A percentile compares a stretch with the other conserved stretches of the same genome.
phyloP scores from a whole-genome alignment of 306 rosid genomes.

The Quercus aquifolioides region DNA sequence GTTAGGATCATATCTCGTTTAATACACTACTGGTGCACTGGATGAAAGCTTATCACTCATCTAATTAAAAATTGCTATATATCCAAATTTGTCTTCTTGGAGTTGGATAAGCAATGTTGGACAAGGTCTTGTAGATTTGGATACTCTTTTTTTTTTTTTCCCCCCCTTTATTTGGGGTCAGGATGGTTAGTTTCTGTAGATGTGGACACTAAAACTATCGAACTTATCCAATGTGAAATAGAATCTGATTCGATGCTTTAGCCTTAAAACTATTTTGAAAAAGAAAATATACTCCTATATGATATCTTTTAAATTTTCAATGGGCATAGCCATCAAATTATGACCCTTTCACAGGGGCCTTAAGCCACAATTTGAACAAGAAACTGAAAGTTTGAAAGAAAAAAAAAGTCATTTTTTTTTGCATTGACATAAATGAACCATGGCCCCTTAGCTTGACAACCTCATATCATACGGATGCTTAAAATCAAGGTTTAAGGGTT shows the following conservation, averaged over 20 bases:
- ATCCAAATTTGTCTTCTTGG: not conserved
- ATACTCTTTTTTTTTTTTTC: not conserved
- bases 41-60: too few species aligned
- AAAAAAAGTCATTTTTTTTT: not conserved
- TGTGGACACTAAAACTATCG: constrained; percentile 10
- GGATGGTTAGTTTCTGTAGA: not conserved
- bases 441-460: not conserved
- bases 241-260: not conserved
- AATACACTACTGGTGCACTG: too few species aligned
- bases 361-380: not conserved
- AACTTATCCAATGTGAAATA: constrained; percentile 12
- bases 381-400: not conserved
- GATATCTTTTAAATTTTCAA: not conserved
- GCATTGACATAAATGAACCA: not conserved
- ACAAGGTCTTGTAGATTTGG: not conserved
- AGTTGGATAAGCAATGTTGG: not conserved
- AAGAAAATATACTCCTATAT: not conserved
- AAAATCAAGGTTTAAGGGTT: constrained; percentile 24
- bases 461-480: constrained; percentile 1
- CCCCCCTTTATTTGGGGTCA: not conserved
- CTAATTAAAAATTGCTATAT: not conserved
- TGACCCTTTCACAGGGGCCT: not conserved
- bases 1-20: too few species aligned
- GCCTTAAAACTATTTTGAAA: not conserved
- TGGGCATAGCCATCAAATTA: not conserved